phyloP scores from a whole-genome alignment of 306 rosid genomes.

The Alnus rubra region DNA sequence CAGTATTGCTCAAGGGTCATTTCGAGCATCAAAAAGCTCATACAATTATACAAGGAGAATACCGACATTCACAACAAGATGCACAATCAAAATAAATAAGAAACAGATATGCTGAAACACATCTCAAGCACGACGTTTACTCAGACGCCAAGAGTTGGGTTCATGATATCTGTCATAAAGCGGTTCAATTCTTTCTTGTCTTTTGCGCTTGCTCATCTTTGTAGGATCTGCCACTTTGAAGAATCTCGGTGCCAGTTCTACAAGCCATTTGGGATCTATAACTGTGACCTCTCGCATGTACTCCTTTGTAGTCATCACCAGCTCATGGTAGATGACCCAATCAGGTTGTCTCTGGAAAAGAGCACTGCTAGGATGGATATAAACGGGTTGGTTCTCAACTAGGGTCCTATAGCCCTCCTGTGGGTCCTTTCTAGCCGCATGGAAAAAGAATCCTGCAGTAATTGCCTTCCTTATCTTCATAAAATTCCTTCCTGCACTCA shows the following conservation, averaged over 20 bases:
- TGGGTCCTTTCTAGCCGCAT: constrained; percentile 79
- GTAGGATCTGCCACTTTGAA: constrained; percentile 81
- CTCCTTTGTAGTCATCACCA: constrained; percentile 88
- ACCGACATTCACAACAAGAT: constrained; percentile 14
- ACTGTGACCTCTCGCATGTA: constrained; percentile 87
- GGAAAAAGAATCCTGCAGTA: constrained; percentile 84
- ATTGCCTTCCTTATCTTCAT: constrained; percentile 84
- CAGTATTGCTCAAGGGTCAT: neutral
- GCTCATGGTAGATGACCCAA: constrained; percentile 93
- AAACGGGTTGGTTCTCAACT: constrained; percentile 83
- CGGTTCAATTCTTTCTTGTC: constrained; percentile 80
- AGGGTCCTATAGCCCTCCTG: constrained; percentile 89
- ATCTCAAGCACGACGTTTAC: constrained; percentile 75
- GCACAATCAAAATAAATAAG: constrained; percentile 2
- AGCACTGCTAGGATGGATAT: constrained; percentile 81
- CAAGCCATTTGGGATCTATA: constrained; percentile 88
- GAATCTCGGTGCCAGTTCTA: constrained; percentile 81
- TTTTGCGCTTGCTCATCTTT: constrained; percentile 79
- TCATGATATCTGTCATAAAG: constrained; percentile 88
- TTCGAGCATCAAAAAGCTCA: neutral
- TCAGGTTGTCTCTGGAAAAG: constrained; percentile 86
- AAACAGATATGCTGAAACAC: constrained; percentile 14
- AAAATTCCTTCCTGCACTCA: constrained; percentile 74
- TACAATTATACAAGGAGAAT: constrained; percentile 16
- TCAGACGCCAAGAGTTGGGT: constrained; percentile 93